Conservation (phyloP, 495 filamentous ascomycete species). For the Saxispiralis lemnorum region DNA sequence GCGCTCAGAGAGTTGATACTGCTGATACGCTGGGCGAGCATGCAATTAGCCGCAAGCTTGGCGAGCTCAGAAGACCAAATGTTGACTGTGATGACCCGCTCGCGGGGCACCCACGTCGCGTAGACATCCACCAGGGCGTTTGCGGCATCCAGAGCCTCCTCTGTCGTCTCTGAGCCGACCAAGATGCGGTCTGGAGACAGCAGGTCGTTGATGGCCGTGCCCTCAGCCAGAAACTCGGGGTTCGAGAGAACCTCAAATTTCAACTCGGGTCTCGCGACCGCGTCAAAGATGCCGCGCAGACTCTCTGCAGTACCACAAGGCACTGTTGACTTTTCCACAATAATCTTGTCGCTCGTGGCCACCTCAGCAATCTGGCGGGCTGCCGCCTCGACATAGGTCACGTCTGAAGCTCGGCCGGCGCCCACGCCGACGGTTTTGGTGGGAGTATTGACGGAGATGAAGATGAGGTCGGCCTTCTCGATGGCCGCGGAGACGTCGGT, state of each 20-base stretch:
- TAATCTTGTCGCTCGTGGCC: slow-evolving; percentile 48
- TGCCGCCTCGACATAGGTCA: slow-evolving; percentile 55
- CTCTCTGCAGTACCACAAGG: slow-evolving; percentile 60
- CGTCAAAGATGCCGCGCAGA: slow-evolving; percentile 51
- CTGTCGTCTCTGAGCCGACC: slow-evolving; percentile 48
- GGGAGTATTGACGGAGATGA: slow-evolving; percentile 68
- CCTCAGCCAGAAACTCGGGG: slow-evolving; percentile 69
- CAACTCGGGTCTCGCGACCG: slow-evolving; percentile 42
- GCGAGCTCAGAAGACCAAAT: slow-evolving; percentile 65
- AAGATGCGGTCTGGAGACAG: slow-evolving; percentile 58
- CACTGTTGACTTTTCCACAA: slow-evolving; percentile 76
- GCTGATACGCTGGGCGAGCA: slow-evolving; percentile 69
- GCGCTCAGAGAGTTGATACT: slow-evolving; percentile 51
- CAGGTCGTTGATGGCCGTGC: slow-evolving; percentile 55
- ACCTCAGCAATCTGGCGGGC: slow-evolving; percentile 47
- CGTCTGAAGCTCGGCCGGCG: slow-evolving; percentile 52
- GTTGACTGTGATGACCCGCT: slow-evolving; percentile 53
- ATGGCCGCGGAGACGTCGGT: slow-evolving; percentile 44
- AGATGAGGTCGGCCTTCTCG: slow-evolving; percentile 51
- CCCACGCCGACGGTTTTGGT: slow-evolving; percentile 57
- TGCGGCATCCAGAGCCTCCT: slow-evolving; percentile 42
- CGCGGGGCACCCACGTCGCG: slow-evolving; percentile 43
- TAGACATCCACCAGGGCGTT: slow-evolving; percentile 47
- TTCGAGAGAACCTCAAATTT: slow-evolving; percentile 66
- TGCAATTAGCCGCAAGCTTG: slow-evolving; percentile 65